A percentile compares a stretch with the other conserved stretches of the same genome.
Evolutionary conservation across 2,329 filamentous ascomycete species (phyloP).

Genomic region (Clonostachys chloroleuca): DNA sequence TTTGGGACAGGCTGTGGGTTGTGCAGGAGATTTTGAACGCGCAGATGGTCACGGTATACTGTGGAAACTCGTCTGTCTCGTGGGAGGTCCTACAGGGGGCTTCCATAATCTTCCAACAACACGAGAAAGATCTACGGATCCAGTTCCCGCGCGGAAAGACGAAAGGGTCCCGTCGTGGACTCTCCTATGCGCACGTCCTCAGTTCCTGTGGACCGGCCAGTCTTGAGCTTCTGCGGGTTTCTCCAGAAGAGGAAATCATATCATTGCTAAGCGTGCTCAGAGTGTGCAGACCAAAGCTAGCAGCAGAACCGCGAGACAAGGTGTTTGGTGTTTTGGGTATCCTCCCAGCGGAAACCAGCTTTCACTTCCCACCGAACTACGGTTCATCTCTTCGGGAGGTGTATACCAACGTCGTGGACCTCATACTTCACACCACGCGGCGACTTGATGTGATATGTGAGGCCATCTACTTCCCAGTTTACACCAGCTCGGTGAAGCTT

Average conservation of each 20-base stretch:
- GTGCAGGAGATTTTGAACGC: neutral
- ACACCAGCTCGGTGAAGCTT: neutral
- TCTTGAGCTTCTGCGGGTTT: neutral
- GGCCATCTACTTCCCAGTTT: neutral
- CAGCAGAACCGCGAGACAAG: neutral
- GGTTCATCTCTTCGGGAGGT: neutral
- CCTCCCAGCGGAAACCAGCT: neutral
- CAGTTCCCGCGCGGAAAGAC: neutral
- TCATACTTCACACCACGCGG: neutral
- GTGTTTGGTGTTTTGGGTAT: neutral
- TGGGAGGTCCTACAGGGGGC: neutral
- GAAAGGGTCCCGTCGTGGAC: neutral
- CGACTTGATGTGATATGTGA: neutral
- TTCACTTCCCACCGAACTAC: neutral
- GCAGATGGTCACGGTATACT: neutral
- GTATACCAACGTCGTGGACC: neutral
- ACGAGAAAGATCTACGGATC: neutral
- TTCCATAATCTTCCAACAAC: neutral
- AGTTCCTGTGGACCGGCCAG: neutral
- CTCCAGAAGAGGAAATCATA: neutral
- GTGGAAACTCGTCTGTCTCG: neutral
- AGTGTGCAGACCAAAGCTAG: neutral
- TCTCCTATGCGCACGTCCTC: neutral
- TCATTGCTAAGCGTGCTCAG: neutral
- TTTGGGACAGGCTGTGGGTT: neutral